A percentile compares a stretch with the other conserved stretches of the same genome.
phyloP scores from a whole-genome alignment of 177 flowering plant species.

The Vitis hybrid region DNA sequence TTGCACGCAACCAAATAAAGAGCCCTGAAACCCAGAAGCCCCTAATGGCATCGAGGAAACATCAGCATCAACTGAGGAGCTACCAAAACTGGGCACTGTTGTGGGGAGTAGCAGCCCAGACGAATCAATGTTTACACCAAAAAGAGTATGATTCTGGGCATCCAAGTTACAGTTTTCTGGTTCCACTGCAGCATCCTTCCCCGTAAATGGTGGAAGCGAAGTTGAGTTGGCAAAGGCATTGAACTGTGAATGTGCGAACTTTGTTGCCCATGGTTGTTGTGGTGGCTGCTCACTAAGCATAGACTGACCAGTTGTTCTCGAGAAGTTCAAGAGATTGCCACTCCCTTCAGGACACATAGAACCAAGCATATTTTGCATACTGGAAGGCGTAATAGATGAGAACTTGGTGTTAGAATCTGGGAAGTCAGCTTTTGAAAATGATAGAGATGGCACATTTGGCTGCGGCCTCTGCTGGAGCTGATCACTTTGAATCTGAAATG shows the following conservation, averaged over 20 bases:
- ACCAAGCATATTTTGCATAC: conserved; percentile 48
- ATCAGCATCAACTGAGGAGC: conserved; percentile 41
- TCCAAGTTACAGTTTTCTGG: conserved; percentile 48
- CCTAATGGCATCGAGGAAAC: conserved; percentile 42
- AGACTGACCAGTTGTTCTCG: conserved; percentile 38
- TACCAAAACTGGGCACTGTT: conserved; percentile 42
- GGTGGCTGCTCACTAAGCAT: conserved; percentile 45
- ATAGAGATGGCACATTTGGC: conserved; percentile 41
- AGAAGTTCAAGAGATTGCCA: conserved; percentile 39
- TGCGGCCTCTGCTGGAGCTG: conserved; percentile 58
- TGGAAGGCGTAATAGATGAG: conserved; percentile 34
- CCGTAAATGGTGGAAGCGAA: conserved; percentile 47
- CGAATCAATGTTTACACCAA: conserved; percentile 67
- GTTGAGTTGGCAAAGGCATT: conserved; percentile 37
- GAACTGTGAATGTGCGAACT: conserved; percentile 39
- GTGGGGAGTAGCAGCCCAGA: conserved; percentile 55
- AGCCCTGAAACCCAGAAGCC: conserved; percentile 50
- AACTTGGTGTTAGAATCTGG: conserved; percentile 44
- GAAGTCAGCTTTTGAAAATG: conserved; percentile 50
- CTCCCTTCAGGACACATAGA: conserved; percentile 48
- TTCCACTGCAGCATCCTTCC: conserved; percentile 48
- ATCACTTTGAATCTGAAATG: conserved; percentile 45
- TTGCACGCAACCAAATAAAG: conserved; percentile 47
- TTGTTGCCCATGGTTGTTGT: conserved; percentile 56
- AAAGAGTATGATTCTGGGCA: conserved; percentile 53